Evolutionary conservation across 2,329 filamentous ascomycete genomes (phyloP), one percentile per base, ranked within the genome.

Genomic region (Colletotrichum lini): DNA sequence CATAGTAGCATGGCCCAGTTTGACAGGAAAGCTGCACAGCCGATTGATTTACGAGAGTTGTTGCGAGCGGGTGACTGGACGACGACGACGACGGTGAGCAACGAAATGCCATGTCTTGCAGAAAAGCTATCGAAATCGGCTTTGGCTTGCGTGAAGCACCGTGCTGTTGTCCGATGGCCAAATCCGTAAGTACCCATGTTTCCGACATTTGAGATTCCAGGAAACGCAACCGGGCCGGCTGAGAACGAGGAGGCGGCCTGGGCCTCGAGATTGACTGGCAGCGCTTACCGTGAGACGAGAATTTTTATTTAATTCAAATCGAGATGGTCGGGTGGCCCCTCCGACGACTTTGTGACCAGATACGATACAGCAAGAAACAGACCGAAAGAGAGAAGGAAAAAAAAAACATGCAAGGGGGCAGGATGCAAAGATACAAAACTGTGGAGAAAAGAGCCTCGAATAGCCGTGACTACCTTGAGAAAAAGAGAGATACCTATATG

Each of bases 361-460:
- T 44, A 44, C 59, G 30, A 64, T 56, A 49, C 45, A 45, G 49
- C 61, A 45, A 23, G 47, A 68, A 58, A 47, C 21, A 67, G 30
- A 67, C 57, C 65, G 45, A 40, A 30, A 26, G n/a, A 30, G 40
- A 30, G 12, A 30, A n/a, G n/a, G 12, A 30, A n/a, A n/a, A 38
- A 18, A 38, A 60, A 60, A 38, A 60, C 7, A 10, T 18, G 13
- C 12, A 49, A 60, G 44, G 42, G 4, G 18, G 26, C 49, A 35
- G n/a, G n/a, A 60, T 38, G n/a, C 47, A 7, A 23, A 15, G 18
- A 47, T 30, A 47, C 38, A n/a, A 23, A 42, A 35, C n/a, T 70
- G 66, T 70, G 70, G 70, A 61, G 53, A 70, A 47, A 49, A 68
- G 66, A 72, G 66, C 70, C 66, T 72, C 70, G 59, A 70, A 72